Base-by-base conservation (phyloP, 1,139 yeast species). In the Spencermartinsiella ligniputridi region DNA sequence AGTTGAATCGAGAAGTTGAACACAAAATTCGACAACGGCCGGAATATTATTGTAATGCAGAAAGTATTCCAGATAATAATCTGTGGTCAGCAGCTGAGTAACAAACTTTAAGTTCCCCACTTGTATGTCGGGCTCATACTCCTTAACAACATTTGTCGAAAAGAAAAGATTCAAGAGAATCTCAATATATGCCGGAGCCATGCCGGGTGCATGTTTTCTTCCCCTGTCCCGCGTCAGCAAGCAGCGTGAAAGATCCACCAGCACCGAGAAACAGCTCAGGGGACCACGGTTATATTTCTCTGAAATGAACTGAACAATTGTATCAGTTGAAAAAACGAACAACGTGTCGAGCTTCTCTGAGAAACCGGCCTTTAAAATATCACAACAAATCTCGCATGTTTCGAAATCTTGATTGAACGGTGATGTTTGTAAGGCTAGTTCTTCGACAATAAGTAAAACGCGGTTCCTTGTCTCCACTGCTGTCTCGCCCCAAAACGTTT, bases 281-380 rank as follows among this genome's bases (percentile, higher is more conserved):
- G 63, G 61, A 1, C 63, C 61, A 19, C 46, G 43, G 13, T 44
- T 45, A 39, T 70, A 59, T 48, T 78, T 77, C 3, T 68, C 55
- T 1, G 60, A 52, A n/a, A 80, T 60, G 49, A 72, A 82, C 8
- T 71, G 63, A 19, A 78, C 52, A 3, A 81, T 72, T 0, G 69
- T 58, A 0, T 65, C 64, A 2, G 68, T 51, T 0, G 67, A 65
- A 51, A 83, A 75, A 17, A 68, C 84, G 12, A 76, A 78, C 13
- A 69, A 85, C 34, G 92, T 94, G 33, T 76, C 81, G 46, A 75
- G 74, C 33, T 70, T 81, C 47, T 84, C 88, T 53, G 96, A 83
- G 63, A 88, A 86, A 56, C 80, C 83, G 55, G 70, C 59, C 54
- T 78, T 81, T 49, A 83, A 69, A 1, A 84, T 72, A 15, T 67